Conservation (phyloP, 805 yeast species). For the Kuraishia piskuri region DNA sequence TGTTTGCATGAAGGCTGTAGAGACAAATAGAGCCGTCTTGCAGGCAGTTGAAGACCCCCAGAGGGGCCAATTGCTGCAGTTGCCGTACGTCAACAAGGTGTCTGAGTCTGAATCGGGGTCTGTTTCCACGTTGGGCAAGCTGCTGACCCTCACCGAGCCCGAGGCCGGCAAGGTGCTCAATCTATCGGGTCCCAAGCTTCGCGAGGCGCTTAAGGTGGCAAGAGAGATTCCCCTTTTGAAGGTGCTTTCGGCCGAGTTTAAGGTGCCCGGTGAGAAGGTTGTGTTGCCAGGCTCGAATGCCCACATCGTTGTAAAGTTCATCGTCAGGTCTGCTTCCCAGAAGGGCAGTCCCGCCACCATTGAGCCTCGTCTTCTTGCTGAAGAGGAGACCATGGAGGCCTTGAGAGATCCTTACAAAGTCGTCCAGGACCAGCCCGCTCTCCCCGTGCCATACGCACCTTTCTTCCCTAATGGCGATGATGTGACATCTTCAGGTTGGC, state of each 20-base stretch:
- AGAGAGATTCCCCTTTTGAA: slow-evolving; percentile 59
- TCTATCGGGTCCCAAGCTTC: slow-evolving; percentile 33
- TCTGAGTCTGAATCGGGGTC: slow-evolving; percentile 39
- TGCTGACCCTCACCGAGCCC: slow-evolving; percentile 49
- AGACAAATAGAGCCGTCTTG: slow-evolving; percentile 58
- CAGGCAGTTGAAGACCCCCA: slow-evolving; percentile 60
- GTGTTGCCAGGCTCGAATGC: slow-evolving; percentile 68
- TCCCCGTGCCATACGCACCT: slow-evolving; percentile 66
- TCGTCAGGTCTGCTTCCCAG: slow-evolving; percentile 66
- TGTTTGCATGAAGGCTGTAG: slow-evolving; percentile 49
- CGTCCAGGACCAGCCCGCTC: slow-evolving; percentile 57
- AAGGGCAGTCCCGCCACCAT: slow-evolving; percentile 33
- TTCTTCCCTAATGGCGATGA: slow-evolving; percentile 48
- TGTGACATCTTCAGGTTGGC: slow-evolving; percentile 43
- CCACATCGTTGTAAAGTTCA: slow-evolving; percentile 66
- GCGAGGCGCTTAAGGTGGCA: slow-evolving; percentile 47
- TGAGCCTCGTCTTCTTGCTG: slow-evolving; percentile 30
- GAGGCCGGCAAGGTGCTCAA: slow-evolving; percentile 48
- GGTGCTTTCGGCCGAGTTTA: slow-evolving; percentile 61
- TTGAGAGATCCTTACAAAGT: slow-evolving; percentile 64
- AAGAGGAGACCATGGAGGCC: slow-evolving; percentile 55
- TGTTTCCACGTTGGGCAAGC: slow-evolving; percentile 61
- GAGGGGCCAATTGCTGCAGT: slow-evolving; percentile 65
- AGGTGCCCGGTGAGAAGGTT: slow-evolving; percentile 77
- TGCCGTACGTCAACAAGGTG: slow-evolving; percentile 59